Evolutionary conservation across 192 early-diverging fungal genomes (phyloP).

Genomic region (Coemansia javaensis): DNA sequence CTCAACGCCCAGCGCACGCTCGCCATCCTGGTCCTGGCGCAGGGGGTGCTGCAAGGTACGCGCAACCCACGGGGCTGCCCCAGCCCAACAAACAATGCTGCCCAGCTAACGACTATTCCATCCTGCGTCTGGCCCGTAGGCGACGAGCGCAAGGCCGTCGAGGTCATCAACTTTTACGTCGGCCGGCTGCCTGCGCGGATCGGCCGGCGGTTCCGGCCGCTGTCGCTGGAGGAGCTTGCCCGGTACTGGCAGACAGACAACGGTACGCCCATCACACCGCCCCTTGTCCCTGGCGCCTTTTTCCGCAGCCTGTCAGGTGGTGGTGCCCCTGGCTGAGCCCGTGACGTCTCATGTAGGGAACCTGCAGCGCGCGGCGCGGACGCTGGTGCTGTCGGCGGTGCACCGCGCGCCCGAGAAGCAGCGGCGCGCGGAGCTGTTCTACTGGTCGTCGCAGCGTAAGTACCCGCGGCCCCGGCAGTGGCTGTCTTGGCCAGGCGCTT

Average conservation of each 20-base stretch:
- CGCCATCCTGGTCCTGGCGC: conserved; percentile 35
- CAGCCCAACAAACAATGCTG: too few relatives aligned
- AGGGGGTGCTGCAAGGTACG: conserved; percentile 34
- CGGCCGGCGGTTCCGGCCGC: conserved; percentile 31
- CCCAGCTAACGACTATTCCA: too few relatives aligned
- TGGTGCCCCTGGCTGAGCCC: too few relatives aligned
- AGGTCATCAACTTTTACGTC: conserved; percentile 49
- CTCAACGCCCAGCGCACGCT: conserved; percentile 52
- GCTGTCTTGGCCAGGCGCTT: too few relatives aligned
- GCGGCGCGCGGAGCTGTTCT: conserved; percentile 38
- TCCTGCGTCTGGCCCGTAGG: conserved; percentile 18
- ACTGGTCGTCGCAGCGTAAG: conserved; percentile 49
- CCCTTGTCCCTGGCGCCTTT: too few relatives aligned
- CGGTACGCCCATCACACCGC: conserved; percentile 28
- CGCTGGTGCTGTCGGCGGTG: conserved; percentile 41
- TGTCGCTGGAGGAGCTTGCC: conserved; percentile 33
- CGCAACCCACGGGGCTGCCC: too few relatives aligned
- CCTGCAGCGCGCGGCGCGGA: conserved; percentile 47
- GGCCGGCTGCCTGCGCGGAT: conserved; percentile 31
- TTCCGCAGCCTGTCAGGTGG: too few relatives aligned
- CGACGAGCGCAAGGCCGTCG: conserved; percentile 37
- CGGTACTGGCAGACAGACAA: conserved; percentile 42
- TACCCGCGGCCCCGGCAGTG: conserved; percentile 4
- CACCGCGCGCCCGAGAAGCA: conserved; percentile 35
- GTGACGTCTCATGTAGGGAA: too few relatives aligned